A percentile compares a stretch with the other conserved stretches of the same genome.
phyloP scores from a whole-genome alignment of 140 eudicot genomes.

The Flaveria floridana region DNA sequence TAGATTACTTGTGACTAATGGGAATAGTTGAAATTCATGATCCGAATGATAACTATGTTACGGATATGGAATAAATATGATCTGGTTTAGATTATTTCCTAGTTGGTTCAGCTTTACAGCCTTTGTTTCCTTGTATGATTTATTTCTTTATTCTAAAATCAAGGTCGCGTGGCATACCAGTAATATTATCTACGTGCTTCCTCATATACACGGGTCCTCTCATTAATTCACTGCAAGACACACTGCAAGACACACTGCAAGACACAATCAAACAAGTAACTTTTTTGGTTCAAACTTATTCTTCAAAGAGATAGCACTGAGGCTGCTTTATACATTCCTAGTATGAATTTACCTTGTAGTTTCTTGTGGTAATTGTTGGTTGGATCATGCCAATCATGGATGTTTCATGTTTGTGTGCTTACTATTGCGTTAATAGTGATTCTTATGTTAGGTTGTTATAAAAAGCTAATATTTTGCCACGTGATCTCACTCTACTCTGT shows the following conservation, averaged over 20 bases:
- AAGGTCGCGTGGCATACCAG: not conserved
- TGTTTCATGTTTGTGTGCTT: not conserved
- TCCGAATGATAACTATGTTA: conserved; percentile 21
- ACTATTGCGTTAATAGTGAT: not conserved
- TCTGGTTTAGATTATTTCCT: conserved; percentile 21
- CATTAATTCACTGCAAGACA: not conserved
- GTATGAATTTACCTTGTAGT: not conserved
- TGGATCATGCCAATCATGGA: not conserved
- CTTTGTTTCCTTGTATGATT: conserved; percentile 5
- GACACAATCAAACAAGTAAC: conserved; percentile 3
- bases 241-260: not conserved
- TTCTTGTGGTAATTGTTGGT: conserved; percentile 14
- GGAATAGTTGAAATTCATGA: conserved; percentile 25
- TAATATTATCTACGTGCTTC: not conserved
- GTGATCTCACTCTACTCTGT: not conserved
- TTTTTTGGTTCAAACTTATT: not conserved
- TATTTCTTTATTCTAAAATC: conserved; percentile 4
- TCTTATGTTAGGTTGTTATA: not conserved
- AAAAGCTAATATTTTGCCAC: conserved; percentile 11
- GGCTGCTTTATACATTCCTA: not conserved
- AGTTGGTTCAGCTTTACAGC: conserved; percentile 19
- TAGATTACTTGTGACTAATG: conserved; percentile 10
- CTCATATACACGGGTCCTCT: not conserved
- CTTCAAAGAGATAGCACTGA: not conserved
- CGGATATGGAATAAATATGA: conserved; percentile 26